phyloP scores from a whole-genome alignment of 2,329 filamentous ascomycete genomes.

The Lachnellula arida region DNA sequence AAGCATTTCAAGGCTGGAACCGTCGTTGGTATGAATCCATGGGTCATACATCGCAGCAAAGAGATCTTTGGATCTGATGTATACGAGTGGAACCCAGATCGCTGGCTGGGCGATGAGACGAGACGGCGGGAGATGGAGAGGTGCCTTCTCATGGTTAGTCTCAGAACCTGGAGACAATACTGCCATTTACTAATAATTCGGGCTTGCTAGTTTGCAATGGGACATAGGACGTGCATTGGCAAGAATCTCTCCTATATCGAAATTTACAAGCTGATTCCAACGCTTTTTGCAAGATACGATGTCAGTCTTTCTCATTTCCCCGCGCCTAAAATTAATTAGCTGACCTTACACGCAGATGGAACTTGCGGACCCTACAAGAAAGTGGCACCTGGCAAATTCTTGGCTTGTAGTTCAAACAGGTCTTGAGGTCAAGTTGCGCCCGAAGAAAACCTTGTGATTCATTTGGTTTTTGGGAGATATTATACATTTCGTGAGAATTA shows the following conservation, averaged over 20 bases:
- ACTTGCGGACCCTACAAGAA: neutral
- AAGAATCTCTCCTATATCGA: slow-evolving; percentile 38
- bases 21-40: slow-evolving; percentile 39
- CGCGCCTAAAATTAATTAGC: neutral
- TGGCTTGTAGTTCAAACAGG: neutral
- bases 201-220: slow-evolving; percentile 37
- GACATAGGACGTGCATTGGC: slow-evolving; percentile 39
- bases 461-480: neutral
- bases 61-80: slow-evolving; percentile 42
- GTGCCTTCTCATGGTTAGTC: slow-evolving; percentile 28
- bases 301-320: neutral
- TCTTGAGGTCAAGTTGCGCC: neutral
- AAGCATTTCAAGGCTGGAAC: slow-evolving; percentile 34
- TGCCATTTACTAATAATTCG: slow-evolving; percentile 15
- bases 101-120: slow-evolving; percentile 40
- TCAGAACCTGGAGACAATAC: neutral
- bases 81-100: slow-evolving; percentile 41
- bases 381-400: neutral
- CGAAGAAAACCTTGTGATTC: neutral
- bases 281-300: neutral
- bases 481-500: neutral
- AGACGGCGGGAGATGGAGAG: slow-evolving; percentile 29
- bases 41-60: slow-evolving; percentile 37
- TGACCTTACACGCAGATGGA: neutral
- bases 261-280: slow-evolving; percentile 41